phyloP scores from a whole-genome alignment of 2,329 filamentous ascomycete genomes.

The Fusarium incarnatum region DNA sequence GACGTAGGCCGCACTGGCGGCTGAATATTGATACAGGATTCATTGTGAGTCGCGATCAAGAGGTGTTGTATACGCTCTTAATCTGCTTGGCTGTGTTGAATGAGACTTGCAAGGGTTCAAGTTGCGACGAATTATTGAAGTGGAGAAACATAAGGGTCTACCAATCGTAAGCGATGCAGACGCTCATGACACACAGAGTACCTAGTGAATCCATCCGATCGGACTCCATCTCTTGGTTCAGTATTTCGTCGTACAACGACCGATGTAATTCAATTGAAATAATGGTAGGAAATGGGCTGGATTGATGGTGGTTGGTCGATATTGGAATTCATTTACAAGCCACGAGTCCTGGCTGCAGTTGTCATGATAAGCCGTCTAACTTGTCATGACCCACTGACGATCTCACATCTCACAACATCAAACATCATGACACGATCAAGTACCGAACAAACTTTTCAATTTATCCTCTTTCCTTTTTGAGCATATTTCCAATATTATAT shows the following conservation, averaged over 20 bases:
- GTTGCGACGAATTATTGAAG: background rate
- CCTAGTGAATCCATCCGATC: background rate
- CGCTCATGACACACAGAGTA: background rate
- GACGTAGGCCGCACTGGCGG: constrained; percentile 13
- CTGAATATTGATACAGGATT: background rate
- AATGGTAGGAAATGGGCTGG: background rate
- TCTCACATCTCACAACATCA: background rate
- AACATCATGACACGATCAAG: background rate
- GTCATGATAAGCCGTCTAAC: background rate
- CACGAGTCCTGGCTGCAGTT: background rate
- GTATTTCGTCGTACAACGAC: background rate
- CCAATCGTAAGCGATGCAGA: background rate
- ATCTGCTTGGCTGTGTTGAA: background rate
- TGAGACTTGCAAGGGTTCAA: background rate
- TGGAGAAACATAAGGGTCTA: constrained; percentile 4
- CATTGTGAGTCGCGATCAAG: background rate
- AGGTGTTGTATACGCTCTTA: background rate
- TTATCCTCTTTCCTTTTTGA: constrained; percentile 24
- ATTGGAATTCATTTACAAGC: background rate
- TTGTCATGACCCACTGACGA: background rate
- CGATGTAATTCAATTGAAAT: too few species aligned
- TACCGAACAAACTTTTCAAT: constrained; percentile 34
- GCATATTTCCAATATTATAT: constrained; percentile 7
- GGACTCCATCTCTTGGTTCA: background rate
- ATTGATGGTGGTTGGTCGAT: too few species aligned